Percentiles rank a stretch among this genome's conserved stretches.
phyloP scores from a whole-genome alignment of 164 flowering plant genomes.

The Tetrastigma voinierianum region DNA sequence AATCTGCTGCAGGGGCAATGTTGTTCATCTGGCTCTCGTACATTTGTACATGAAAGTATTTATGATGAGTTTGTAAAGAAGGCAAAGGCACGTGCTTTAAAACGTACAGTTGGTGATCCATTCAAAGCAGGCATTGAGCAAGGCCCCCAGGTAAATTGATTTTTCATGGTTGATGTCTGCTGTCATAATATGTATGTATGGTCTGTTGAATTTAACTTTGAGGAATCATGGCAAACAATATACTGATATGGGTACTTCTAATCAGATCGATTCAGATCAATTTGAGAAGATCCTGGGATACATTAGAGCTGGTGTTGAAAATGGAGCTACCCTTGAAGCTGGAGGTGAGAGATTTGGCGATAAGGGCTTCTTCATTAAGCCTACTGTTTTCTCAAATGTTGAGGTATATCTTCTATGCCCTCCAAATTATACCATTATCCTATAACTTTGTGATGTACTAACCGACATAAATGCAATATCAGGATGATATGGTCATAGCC shows the following conservation, averaged over 20 bases:
- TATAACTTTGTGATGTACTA: background rate
- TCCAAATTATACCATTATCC: background rate
- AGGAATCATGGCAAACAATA: no score
- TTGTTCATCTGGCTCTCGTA: constrained; percentile 72
- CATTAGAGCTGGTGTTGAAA: constrained; percentile 45
- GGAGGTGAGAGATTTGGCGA: constrained; percentile 58
- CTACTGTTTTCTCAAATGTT: constrained; percentile 71
- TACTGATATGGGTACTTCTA: no score
- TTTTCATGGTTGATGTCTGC: background rate
- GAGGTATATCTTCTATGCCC: constrained; percentile 30
- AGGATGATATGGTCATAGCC: constrained; percentile 74
- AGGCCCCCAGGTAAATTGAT: constrained; percentile 64
- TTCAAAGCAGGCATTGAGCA: constrained; percentile 57
- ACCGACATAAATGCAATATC: background rate
- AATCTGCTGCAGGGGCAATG: constrained; percentile 54
- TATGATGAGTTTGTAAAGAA: constrained; percentile 67
- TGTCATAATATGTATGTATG: no score
- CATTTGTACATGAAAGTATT: constrained; percentile 60
- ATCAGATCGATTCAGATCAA: constrained; percentile 53
- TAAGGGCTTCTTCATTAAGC: constrained; percentile 57
- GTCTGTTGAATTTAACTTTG: no score
- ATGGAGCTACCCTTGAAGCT: constrained; percentile 65
- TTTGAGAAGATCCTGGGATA: constrained; percentile 54
- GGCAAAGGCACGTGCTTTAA: constrained; percentile 55
- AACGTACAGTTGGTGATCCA: constrained; percentile 68